phyloP scores from a whole-genome alignment of 202 grass and related monocot genomes.

The Elaeis oleifera region DNA sequence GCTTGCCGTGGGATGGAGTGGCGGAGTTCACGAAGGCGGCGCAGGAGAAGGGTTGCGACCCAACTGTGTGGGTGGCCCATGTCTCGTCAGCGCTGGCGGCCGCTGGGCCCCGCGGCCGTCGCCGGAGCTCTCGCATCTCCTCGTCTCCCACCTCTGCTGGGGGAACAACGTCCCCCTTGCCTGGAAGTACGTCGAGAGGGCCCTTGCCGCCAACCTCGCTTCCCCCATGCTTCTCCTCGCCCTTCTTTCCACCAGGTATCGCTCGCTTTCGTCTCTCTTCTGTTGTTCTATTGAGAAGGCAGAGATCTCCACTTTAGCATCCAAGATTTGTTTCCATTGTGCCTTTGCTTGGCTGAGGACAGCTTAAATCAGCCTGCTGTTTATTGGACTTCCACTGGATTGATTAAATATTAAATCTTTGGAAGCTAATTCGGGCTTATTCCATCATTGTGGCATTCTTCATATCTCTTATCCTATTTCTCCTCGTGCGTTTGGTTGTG shows the following conservation, averaged over 20 bases:
- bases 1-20: constrained; percentile 35
- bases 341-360: not conserved
- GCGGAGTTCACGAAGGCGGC: constrained; percentile 54
- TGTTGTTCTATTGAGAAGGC: too few relatives aligned
- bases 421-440: too few relatives aligned
- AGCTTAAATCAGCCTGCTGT: too few relatives aligned
- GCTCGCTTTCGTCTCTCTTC: not conserved
- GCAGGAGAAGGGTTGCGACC: constrained; percentile 37
- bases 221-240: constrained; percentile 68
- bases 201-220: constrained; percentile 53
- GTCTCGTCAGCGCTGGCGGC: constrained; percentile 19
- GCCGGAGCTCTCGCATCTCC: constrained; percentile 49
- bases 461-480: too few relatives aligned
- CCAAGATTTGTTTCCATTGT: not conserved
- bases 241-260: constrained; percentile 63
- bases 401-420: too few relatives aligned
- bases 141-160: constrained; percentile 38
- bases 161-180: constrained; percentile 22
- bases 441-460: too few relatives aligned
- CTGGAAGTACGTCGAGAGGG: constrained; percentile 92
- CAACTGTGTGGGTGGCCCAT: constrained; percentile 45
- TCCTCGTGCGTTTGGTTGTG: too few relatives aligned
- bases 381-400: too few relatives aligned
- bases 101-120: constrained; percentile 22
- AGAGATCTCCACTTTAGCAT: too few relatives aligned